A percentile compares a stretch with the other conserved stretches of the same genome.
Conservation (phyloP, 208 protist species). For the Tritrichomonas musculus region DNA sequence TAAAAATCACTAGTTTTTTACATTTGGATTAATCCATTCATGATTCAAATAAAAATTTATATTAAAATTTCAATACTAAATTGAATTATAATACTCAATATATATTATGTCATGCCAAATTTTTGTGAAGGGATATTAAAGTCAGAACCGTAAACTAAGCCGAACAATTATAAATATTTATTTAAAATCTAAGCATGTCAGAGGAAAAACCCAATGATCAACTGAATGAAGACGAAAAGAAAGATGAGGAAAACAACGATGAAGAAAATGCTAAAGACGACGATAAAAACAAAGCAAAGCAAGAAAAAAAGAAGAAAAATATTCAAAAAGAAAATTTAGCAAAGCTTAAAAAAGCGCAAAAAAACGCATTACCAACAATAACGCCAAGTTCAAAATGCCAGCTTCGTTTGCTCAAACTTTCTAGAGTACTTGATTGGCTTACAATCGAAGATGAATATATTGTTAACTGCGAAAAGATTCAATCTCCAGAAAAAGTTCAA, state of each 20-base stretch:
- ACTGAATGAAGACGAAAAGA: background rate
- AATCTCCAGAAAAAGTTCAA: conserved; percentile 66
- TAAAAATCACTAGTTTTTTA: too few species aligned
- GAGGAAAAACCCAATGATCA: background rate
- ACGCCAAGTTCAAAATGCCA: conserved; percentile 84
- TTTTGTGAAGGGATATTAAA: too few species aligned
- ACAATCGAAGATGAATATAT: conserved; percentile 98
- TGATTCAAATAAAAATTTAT: too few species aligned
- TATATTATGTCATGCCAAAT: too few species aligned
- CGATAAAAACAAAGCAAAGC: background rate
- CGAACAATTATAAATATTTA: too few species aligned
- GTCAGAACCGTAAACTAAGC: too few species aligned
- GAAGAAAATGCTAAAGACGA: background rate
- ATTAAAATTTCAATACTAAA: too few species aligned
- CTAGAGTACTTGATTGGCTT: conserved; percentile 97
- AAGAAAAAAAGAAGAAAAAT: background rate
- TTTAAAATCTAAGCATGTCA: background rate
- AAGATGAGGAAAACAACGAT: background rate
- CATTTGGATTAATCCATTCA: too few species aligned
- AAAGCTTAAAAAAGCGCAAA: background rate
- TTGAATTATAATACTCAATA: too few species aligned
- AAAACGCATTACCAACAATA: background rate
- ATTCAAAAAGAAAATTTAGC: background rate
- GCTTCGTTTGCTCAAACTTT: conserved; percentile 88
- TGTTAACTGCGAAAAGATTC: conserved; percentile 70